Conservation (phyloP, 768 basidiomycete species). For the Suillus ampliporus region DNA sequence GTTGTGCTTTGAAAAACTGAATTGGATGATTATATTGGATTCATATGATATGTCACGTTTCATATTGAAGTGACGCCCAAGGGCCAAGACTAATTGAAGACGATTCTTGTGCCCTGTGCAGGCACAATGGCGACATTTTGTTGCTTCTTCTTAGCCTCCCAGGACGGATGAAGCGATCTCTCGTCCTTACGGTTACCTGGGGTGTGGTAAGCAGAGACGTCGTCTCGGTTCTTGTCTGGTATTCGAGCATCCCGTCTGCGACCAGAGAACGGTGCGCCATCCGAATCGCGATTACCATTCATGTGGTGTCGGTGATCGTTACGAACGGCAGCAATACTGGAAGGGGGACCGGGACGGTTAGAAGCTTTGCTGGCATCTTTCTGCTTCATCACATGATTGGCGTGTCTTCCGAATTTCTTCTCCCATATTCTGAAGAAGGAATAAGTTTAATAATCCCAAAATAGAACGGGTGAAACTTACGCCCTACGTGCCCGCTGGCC, state of each 20-base stretch:
- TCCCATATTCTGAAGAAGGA: slow-evolving; percentile 84
- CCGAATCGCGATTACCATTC: slow-evolving; percentile 20
- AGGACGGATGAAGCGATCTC: slow-evolving; percentile 84
- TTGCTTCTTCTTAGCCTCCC: slow-evolving; percentile 90
- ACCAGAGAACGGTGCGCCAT: slow-evolving; percentile 25
- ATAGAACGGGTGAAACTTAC: slow-evolving; percentile 57
- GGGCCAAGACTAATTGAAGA: slow-evolving; percentile 40
- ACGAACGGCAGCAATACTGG: slow-evolving; percentile 12
- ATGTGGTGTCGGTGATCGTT: slow-evolving; percentile 26
- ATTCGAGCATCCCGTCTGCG: neutral
- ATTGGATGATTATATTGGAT: neutral
- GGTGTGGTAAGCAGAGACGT: neutral
- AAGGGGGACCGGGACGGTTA: slow-evolving; percentile 12
- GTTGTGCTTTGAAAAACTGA: neutral
- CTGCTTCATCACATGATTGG: slow-evolving; percentile 86
- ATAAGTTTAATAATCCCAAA: slow-evolving; percentile 10
- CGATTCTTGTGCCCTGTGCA: slow-evolving; percentile 87
- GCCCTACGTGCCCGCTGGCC: slow-evolving; percentile 94
- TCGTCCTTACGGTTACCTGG: slow-evolving; percentile 15
- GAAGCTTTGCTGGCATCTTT: slow-evolving; percentile 31
- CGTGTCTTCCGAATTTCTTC: slow-evolving; percentile 90
- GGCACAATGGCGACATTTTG: slow-evolving; percentile 69
- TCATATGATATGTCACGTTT: neutral
- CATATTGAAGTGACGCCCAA: neutral
- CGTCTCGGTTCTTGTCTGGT: neutral